These are phyloP conservation scores for Theileria parva DNA, from an alignment of 169 alveolate genomes.

Conservation along the genomic window DNA sequence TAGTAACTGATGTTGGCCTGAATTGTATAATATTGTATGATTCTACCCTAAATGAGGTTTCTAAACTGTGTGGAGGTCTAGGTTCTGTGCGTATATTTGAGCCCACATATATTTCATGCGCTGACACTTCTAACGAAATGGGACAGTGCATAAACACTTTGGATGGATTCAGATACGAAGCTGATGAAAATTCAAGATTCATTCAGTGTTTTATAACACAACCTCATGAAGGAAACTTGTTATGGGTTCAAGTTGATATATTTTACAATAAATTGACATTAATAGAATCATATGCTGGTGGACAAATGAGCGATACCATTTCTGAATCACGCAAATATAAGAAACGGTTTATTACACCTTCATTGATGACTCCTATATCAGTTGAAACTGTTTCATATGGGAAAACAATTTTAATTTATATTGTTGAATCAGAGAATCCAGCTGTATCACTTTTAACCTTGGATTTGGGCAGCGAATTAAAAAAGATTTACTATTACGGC, in stretches of 20 bases:
- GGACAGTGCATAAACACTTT: conserved; percentile 28
- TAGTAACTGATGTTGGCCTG: conserved; percentile 40
- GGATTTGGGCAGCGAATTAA: neutral
- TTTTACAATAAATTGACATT: conserved; percentile 6
- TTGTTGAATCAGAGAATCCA: conserved; percentile 37
- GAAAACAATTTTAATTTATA: conserved; percentile 34
- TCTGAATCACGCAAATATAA: neutral
- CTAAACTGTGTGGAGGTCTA: conserved; percentile 22
- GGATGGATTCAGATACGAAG: neutral
- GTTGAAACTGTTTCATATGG: conserved; percentile 47
- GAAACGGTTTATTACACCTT: neutral
- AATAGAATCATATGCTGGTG: conserved; percentile 26
- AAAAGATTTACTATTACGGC: conserved; percentile 39
- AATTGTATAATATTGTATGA: conserved; percentile 49
- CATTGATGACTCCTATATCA: conserved; percentile 24
- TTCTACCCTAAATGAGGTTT: conserved; percentile 14
- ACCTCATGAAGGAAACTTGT: conserved; percentile 31
- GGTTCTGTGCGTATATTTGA: conserved; percentile 15
- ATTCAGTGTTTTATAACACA: conserved; percentile 52
- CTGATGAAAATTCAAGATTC: neutral
- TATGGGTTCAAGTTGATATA: conserved; percentile 47
- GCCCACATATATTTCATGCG: conserved; percentile 52
- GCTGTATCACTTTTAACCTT: conserved; percentile 20
- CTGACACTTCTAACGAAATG: conserved; percentile 14
- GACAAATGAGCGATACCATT: neutral